Evolutionary conservation across 2,329 filamentous ascomycete species (phyloP), one percentile per base, ranked within the genome.

Genomic region (Aspergillus ruber): DNA sequence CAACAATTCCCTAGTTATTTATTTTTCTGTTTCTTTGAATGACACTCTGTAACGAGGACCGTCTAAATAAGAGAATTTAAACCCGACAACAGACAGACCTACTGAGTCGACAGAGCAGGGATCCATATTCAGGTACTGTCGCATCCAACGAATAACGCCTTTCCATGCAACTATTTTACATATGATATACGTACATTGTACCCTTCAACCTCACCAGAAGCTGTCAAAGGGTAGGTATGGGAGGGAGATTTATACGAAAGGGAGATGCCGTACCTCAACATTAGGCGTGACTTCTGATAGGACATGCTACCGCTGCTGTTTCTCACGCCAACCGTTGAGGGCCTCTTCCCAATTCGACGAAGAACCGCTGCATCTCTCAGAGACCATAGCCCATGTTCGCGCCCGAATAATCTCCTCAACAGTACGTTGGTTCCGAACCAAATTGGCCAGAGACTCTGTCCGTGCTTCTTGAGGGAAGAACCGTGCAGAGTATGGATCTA

Each of bases 401-500:
- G 80, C 77, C 54, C 93, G 79, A 44, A 98, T 76, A 68, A 73
- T 95, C 86, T 46, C 85, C 85, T 64, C 88, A 85, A 67, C 83
- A 72, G 27, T 90, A 83, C 67, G 95, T 82, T 64, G 81, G 77
- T 65, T 88, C 76, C 50, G 78, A 74, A 67, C 90, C 74, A 55
- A 78, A 83, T 43, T 77, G 8, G 89, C 90, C 51, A 98, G 67
- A 43, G 79, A 80, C 69, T 96, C 87, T 0, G 90, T 93, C 54
- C 90, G 78, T 12, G 87, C 78, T 70, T 97, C 90, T 15, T 58
- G 60, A 6, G 68, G 68, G 83, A 91, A 91, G 65, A 88, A 95
- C 20, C 91, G 76, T 6, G 77, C 86, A 8, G 86, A 90, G 64
- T 98, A 98, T 2, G 93, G 93, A 72, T 98, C 93, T 49, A 96